Base-by-base conservation (phyloP, 331 rosid species). In the Pyrus hybrid region DNA sequence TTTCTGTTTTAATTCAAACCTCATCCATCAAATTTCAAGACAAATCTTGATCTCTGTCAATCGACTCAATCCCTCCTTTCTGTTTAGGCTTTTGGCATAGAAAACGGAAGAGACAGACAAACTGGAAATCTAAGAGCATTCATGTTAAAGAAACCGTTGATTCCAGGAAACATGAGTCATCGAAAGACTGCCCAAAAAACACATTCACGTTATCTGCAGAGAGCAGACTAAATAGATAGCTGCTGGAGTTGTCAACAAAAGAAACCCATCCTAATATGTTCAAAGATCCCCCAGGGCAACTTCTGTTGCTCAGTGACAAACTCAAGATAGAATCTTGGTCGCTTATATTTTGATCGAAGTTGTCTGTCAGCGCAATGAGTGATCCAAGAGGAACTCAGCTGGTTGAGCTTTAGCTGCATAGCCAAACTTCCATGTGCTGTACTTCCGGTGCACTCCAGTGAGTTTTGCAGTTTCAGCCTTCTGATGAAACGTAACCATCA, bases 401-500 rank as follows among this genome's bases (percentile, higher is more conserved):
- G 96, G 88, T 53, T 82, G 87, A 63, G 83, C 23, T 83, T 82
- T 86, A 16, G 94, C 90, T 3, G 91, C 87, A 84, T 82, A 82
- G 20, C 95, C 94, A 76, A 85, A 89, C 80, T 83, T 93, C 20
- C 87, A 87, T 8, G 96, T 82, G 74, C 80, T 79, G 77, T 89
- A 93, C 83, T 90, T 93, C 82, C 88, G 70, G 28, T 83, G 86
- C 7, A 89, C 93, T 14, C 96, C 96, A 2, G 95, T 88, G 41
- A 88, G 90, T 76, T 86, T 87, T 35, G 91, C 98, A 1, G 87
- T 82, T 47, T 89, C 86, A n/a, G 95, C 94, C 68, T 79, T 87
- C 82, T 82, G 88, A 81, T 93, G 98, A 86, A 86, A 87, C 76
- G 69, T 54, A 64, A 90, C 95, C 91, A 90, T 88, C 93, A 85